Base-by-base conservation (phyloP, 768 basidiomycete species). In the Podaxis sp. region DNA sequence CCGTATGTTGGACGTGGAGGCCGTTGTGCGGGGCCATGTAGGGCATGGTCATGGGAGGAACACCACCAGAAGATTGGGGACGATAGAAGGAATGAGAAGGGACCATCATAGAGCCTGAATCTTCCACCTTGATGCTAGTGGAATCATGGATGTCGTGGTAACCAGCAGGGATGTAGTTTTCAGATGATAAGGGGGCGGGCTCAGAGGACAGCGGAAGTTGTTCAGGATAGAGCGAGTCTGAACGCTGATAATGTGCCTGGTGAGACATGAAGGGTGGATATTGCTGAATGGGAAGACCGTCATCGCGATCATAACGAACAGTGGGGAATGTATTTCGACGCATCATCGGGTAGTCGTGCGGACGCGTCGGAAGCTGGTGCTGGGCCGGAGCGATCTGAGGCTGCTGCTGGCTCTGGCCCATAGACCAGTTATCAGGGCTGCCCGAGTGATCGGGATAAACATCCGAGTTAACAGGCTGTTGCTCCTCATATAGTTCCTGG, bases 1-100 rank as follows among this genome's bases (percentile, higher is more conserved):
- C 93, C 0, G 93, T 94, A 77, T 94, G 90, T 73, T 92, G 91
- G 6, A 94, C 88, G 59, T 85, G 85, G 38, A 92, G 79, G 12
- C 83, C 84, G 74, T 76, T 70, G 64, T 79, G 78, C 0, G 76
- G 75, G 4, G 75, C 71, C 27, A 79, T 68, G 65, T 77, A 80
- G 63, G 78, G 69, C 68, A 79, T 76, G 61, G 67, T 57, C 63
- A 78, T 65, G 41, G 61, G 50, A 36, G 47, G 56, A 27, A 46
- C 41, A 19, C 65, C 58, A 36, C 62, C 57, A 57, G 74, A 56
- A 58, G 68, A 58, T 64, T 68, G 71, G 63, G 77, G 74, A 64
- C 80, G 80, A 74, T 82, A 85, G 70, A 79, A 80, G 57, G 75
- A 70, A 71, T 88, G 86, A 2, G 87, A 85, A 53, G 90, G 87